Percentiles rank a stretch among this genome's conserved stretches.
Conservation (phyloP, 331 rosid species). For the Acacia concinna region DNA sequence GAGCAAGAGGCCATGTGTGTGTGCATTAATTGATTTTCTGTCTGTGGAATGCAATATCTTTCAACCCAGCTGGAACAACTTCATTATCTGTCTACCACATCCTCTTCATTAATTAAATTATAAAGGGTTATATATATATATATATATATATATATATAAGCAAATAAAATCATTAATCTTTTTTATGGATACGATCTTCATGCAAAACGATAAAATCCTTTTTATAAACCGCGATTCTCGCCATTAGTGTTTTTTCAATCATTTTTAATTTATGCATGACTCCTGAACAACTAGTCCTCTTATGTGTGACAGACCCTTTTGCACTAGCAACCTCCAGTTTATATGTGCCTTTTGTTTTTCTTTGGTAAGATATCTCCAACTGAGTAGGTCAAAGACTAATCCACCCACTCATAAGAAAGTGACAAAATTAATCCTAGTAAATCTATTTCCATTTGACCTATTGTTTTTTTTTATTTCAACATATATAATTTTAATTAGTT, state of each 20-base stretch:
- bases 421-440: background rate
- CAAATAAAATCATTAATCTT: background rate
- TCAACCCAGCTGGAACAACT: conserved; percentile 32
- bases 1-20: background rate
- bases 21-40: background rate
- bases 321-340: background rate
- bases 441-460: background rate
- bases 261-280: conserved; percentile 6
- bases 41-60: background rate
- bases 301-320: background rate
- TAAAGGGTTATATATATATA: background rate
- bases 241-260: conserved; percentile 37
- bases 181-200: conserved; percentile 43
- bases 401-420: background rate
- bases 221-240: conserved; percentile 56
- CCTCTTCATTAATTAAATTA: background rate
- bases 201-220: conserved; percentile 41
- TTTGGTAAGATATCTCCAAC: too few relatives aligned
- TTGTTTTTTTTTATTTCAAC: background rate
- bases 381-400: too few relatives aligned
- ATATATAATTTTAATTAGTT: too few relatives aligned
- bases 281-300: background rate
- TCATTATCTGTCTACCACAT: conserved; percentile 14
- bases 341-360: background rate
- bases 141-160: too few relatives aligned